Evolutionary conservation across 2,329 filamentous ascomycete genomes (phyloP), one percentile per base, ranked within the genome.

Genomic region (Trichoderma oligosporum): DNA sequence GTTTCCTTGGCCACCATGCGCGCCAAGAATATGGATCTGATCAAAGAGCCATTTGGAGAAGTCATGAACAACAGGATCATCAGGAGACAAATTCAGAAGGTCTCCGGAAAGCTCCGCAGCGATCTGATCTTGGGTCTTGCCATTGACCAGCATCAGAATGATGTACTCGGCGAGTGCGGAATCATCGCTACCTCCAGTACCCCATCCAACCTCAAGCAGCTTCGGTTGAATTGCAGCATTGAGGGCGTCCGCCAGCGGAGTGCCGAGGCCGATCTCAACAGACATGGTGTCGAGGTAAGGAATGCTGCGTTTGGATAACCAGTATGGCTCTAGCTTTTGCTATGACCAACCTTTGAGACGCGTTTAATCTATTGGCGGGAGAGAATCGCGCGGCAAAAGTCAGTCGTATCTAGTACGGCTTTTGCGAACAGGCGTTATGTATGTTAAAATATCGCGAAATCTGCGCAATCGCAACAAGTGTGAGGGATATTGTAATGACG

Each of bases 31-130:
- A 44, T 87, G 83, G 60, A 96, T 86, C 70, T 96, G 88, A 56
- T 91, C 83, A 69, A 97, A 97, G n/a, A 99, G 78, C 94, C 94
- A 99, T 69, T 81, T 82, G 61, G 92, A 86, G 70, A 99, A 97
- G 55, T 92, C 87, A 61, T 83, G 83, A 7, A 91, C 90, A 62
- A 86, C 86, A 49, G 88, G 84, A 65, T 97, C 93, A 60, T 96
- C 91, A 45, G 91, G 85, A 2, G 85, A 84, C 4, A 97, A 82
- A 57, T 85, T 85, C 2, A 99, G 82, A 39, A 99, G 82, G 66
- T 99, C 94, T 62, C 86, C 88, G 1, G 92, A 88, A 12, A 99
- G 84, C 71, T 99, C 94, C 41, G 83, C 78, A 8, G 91, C 88
- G 63, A 99, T 93, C 70, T 97, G 88, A 49, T 92, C 85, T 70